These are phyloP conservation scores for Fusarium albosuccineum DNA, from an alignment of 2,329 filamentous ascomycete genomes.

Conservation along the genomic window DNA sequence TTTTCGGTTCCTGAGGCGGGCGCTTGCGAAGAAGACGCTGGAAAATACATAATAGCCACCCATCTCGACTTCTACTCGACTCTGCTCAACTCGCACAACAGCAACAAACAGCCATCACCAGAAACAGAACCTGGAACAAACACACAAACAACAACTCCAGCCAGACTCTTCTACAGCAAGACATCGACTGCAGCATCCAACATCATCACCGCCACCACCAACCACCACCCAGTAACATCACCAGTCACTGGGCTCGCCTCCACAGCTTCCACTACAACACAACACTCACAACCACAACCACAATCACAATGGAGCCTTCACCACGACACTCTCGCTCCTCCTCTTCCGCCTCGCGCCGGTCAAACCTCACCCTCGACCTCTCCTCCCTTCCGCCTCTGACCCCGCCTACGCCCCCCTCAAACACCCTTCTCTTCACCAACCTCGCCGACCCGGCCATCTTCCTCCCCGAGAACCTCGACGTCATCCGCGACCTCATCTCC, in stretches of 20 bases:
- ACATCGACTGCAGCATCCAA: constrained; percentile 26
- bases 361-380: constrained; percentile 77
- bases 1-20: constrained; percentile 31
- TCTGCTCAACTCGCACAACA: constrained; percentile 10
- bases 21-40: constrained; percentile 19
- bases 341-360: constrained; percentile 60
- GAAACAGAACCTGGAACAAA: constrained; percentile 7
- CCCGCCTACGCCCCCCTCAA: constrained; percentile 81
- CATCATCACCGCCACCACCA: constrained; percentile 2
- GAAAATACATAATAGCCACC: constrained; percentile 37
- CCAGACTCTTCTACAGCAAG: neutral
- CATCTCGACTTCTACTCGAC: constrained; percentile 13
- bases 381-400: constrained; percentile 77
- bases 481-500: constrained; percentile 78
- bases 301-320: constrained; percentile 52
- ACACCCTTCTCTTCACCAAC: constrained; percentile 88
- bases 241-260: constrained; percentile 12
- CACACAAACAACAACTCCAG: neutral
- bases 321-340: constrained; percentile 58
- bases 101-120: constrained; percentile 1
- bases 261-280: constrained; percentile 18
- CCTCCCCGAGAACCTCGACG: constrained; percentile 78
- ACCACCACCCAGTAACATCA: neutral
- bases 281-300: constrained; percentile 25
- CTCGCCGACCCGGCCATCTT: constrained; percentile 81